Base-by-base conservation (phyloP, 768 basidiomycete genomes). In the Boletus tylopilopsis region DNA sequence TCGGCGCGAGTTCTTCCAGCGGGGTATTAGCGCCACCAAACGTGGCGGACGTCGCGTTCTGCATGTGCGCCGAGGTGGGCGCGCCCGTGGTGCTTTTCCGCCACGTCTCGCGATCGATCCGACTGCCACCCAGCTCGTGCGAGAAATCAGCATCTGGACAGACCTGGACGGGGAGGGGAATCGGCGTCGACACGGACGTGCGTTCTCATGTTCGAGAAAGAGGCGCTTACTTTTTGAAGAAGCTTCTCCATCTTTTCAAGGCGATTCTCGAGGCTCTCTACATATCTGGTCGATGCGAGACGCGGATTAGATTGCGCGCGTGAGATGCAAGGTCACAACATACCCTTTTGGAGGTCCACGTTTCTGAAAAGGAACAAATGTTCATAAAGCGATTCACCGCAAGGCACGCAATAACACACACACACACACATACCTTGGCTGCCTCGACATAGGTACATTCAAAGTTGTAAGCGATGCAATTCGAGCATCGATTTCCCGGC, bases 191-290 rank as follows among this genome's bases (percentile, higher is more conserved):
- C 6, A 6, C 6, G 12, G 12, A 30, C 29, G 29, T 30, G 29
- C 29, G 29, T 30, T n/a, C n/a, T n/a, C n/a, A n/a, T n/a, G n/a
- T n/a, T n/a, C n/a, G n/a, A 12, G 29, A 30, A 30, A 30, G 29
- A 30, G 29, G 12, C 6, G 25, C 55, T 2, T 24, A 81, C 84
- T 66, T 75, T 78, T 46, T 69, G 72, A 19, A 87, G 64, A 5
- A 86, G 70, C 51, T 70, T 75, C 62, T 87, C 82, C 73, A 87
- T 79, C 59, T 82, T 84, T 49, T 81, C 78, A 2, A 86, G 62
- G 11, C 84, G 75, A 49, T 64, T 73, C 64, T 86, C 85, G 32
- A 87, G 71, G 42, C 74, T 76, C 58, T 85, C 79, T 16, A 84
- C 76, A 62, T 84, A 84, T 53, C 81, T 82, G n/a, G 29, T 30